phyloP scores from a whole-genome alignment of 2,329 filamentous ascomycete genomes.

The Immersiporthe knoxdaviesiana region DNA sequence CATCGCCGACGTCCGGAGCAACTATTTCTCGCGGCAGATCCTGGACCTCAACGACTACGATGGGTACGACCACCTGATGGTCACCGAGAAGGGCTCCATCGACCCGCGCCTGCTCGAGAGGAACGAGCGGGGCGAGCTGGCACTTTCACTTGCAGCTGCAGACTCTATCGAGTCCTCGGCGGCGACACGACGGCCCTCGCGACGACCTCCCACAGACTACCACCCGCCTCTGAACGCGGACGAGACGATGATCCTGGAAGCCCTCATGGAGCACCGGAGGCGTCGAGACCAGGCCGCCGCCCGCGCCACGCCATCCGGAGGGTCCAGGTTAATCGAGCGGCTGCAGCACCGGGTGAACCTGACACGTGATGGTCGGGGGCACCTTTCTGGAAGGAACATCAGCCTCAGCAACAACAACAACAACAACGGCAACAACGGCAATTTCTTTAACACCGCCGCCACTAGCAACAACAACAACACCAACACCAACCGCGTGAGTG shows the following conservation, averaged over 20 bases:
- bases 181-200: conserved; percentile 37
- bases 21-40: conserved; percentile 70
- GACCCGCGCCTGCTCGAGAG: conserved; percentile 56
- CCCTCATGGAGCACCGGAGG: conserved; percentile 57
- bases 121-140: conserved; percentile 46
- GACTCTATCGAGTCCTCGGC: conserved; percentile 35
- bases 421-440: neutral
- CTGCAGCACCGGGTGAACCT: conserved; percentile 15
- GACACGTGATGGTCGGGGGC: neutral
- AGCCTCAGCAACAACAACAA: neutral
- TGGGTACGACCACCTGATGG: conserved; percentile 58
- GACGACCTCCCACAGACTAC: conserved; percentile 44
- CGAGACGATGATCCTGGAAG: conserved; percentile 60
- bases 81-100: conserved; percentile 59
- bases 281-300: conserved; percentile 48
- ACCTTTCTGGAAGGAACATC: neutral
- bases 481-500: conserved; percentile 38
- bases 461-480: neutral
- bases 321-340: conserved; percentile 25
- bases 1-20: conserved; percentile 71
- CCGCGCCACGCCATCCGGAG: conserved; percentile 13
- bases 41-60: conserved; percentile 65
- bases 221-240: conserved; percentile 57
- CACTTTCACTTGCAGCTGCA: too few relatives aligned
- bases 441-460: too few relatives aligned